Evolutionary conservation across 208 protist species (phyloP), one percentile per base, ranked within the genome.

Genomic region (Leishmania amazonensis): DNA sequence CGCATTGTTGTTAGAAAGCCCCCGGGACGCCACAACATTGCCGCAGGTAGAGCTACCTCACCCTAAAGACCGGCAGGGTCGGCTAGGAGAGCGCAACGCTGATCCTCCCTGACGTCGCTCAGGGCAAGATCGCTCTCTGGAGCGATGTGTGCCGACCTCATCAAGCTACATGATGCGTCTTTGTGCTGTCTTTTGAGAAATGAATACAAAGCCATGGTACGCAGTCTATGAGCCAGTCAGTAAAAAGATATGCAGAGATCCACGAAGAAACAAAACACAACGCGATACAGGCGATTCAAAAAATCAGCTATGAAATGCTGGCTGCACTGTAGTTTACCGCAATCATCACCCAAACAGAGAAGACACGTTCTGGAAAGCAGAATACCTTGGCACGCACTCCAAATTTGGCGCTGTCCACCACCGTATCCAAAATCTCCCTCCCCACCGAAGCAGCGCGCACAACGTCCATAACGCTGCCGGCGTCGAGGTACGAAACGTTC

Each of bases 281-380:
- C 17, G 6, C 24, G 15, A 73, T 28, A n/a, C 75, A 17, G 3
- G 65, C 8, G 35, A 13, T 42, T 35, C 17, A 64, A 17, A 47
- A 81, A 42, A 35, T 54, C 28, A 19, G 5, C 75, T 87, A 87
- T 64, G 64, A 49, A 58, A 71, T 6, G 40, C 21, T 76, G 6
- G 54, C 62, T 38, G 76, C 83, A 35, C 84, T 91, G 80, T 97
- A 98, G 28, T 90, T 76, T 9, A 94, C 94, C 1, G 96, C 92
- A 58, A 97, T 76, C 89, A 99, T 97, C 15, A 97, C 91, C 97
- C 97, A 99, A 40, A 97, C 93, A 6, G 94, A 97, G 42, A 86
- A 78, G 0, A 98, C 90, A 47, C 85, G 80, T 80, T 99, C 96
- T 51, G 96, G 93, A 77, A 97, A 99, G 11, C 80, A 76, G 88